Percentiles rank a stretch among this genome's conserved stretches.
phyloP scores from a whole-genome alignment of 2,329 filamentous ascomycete species.

The Rhynchosporium secalis region DNA sequence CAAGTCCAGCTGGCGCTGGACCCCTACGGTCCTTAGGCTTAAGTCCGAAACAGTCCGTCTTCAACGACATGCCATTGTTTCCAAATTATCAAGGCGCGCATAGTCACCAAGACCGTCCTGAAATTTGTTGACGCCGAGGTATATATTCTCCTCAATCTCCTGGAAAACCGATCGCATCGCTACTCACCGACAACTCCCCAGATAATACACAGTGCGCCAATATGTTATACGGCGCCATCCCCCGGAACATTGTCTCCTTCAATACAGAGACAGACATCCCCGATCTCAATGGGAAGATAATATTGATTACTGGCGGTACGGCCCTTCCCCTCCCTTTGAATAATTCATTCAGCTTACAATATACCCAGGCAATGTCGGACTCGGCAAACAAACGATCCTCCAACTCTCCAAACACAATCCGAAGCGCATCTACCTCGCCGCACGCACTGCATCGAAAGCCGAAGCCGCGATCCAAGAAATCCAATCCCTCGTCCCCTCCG shows the following conservation, averaged over 20 bases:
- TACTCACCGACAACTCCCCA: background rate
- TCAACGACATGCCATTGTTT: conserved; percentile 11
- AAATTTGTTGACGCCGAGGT: background rate
- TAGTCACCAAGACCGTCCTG: background rate
- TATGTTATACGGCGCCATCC: conserved; percentile 27
- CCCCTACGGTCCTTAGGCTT: background rate
- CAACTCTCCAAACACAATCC: conserved; percentile 46
- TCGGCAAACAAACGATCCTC: conserved; percentile 47
- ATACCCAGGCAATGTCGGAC: conserved; percentile 41
- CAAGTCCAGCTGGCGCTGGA: background rate
- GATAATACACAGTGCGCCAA: background rate
- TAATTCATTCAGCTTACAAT: background rate
- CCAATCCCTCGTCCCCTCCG: conserved; percentile 31
- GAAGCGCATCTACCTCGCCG: conserved; percentile 43
- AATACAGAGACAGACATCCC: conserved; percentile 41
- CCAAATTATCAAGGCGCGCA: too few relatives aligned
- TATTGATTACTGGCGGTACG: conserved; percentile 49
- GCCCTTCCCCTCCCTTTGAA: background rate
- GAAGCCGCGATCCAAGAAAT: conserved; percentile 45
- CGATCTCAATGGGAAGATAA: conserved; percentile 44
- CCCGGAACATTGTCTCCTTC: conserved; percentile 20
- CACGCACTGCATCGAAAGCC: conserved; percentile 41
- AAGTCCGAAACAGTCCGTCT: background rate
- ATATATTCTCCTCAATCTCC: background rate
- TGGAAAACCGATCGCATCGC: background rate